Conservation (phyloP, 129 eudicot genomes). For the Rutidosis leptorrhynchoides region DNA sequence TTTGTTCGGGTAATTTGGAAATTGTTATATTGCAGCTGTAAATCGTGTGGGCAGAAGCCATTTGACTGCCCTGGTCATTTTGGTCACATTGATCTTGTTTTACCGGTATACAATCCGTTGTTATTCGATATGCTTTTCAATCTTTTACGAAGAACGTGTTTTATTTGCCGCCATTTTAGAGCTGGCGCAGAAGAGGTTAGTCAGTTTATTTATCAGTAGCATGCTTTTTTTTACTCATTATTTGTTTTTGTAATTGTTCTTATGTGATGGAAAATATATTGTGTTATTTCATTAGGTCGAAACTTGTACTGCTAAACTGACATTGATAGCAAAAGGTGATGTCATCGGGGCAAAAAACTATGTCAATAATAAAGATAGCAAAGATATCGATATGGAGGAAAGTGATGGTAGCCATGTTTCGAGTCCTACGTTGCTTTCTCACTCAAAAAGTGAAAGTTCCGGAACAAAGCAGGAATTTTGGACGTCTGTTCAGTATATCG, state of each 20-base stretch:
- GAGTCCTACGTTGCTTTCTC: slow-evolving; percentile 31
- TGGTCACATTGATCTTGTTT: slow-evolving; percentile 85
- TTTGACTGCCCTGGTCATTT: slow-evolving; percentile 78
- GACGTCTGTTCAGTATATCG: slow-evolving; percentile 77
- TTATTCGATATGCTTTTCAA: slow-evolving; percentile 55
- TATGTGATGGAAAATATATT: not conserved
- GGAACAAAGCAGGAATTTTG: slow-evolving; percentile 34
- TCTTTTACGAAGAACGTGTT: slow-evolving; percentile 56
- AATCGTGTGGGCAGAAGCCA: slow-evolving; percentile 65
- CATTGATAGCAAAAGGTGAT: slow-evolving; percentile 63
- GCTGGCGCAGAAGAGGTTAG: slow-evolving; percentile 47
- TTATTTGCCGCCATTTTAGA: slow-evolving; percentile 62
- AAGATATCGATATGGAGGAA: slow-evolving; percentile 44
- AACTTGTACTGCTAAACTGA: slow-evolving; percentile 50
- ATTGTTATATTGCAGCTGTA: slow-evolving; percentile 50
- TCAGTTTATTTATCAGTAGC: slow-evolving; percentile 1
- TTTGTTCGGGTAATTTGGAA: not conserved
- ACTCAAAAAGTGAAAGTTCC: slow-evolving; percentile 8
- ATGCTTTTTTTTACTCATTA: not conserved
- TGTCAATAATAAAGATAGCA: slow-evolving; percentile 23
- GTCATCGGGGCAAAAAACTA: slow-evolving; percentile 59
- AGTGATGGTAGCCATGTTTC: slow-evolving; percentile 53
- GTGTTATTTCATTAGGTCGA: slow-evolving; percentile 43
- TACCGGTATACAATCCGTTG: slow-evolving; percentile 68
- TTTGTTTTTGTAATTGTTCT: slow-evolving; percentile 2